A percentile compares a stretch with the other conserved stretches of the same genome.
Conservation (phyloP, 768 basidiomycete species). For the Calocybe cyanea region DNA sequence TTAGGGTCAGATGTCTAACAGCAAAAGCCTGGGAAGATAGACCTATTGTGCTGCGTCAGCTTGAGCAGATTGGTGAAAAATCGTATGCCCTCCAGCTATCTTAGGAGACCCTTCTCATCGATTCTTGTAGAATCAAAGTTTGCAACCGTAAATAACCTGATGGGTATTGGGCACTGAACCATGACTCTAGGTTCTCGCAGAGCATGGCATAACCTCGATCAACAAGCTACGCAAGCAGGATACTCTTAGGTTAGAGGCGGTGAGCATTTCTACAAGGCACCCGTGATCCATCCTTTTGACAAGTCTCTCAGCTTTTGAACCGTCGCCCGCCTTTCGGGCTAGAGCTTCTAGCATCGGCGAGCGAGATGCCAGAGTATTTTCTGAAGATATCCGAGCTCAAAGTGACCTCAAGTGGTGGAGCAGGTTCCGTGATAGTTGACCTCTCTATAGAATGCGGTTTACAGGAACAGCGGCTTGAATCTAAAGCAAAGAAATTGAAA, state of each 20-base stretch:
- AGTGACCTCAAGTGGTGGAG: conserved; percentile 40
- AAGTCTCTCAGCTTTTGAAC: conserved; percentile 55
- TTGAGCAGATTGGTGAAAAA: conserved; percentile 90
- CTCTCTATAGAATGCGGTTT: conserved; percentile 59
- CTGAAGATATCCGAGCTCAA: conserved; percentile 47
- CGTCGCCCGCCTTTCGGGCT: conserved; percentile 72
- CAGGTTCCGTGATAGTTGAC: conserved; percentile 52
- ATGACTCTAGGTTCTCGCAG: conserved; percentile 60
- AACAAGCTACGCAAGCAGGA: conserved; percentile 50
- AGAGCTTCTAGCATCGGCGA: conserved; percentile 56
- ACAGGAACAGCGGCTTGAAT: conserved; percentile 19
- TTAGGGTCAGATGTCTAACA: conserved; percentile 68
- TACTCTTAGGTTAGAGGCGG: conserved; percentile 61
- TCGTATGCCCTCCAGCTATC: conserved; percentile 46
- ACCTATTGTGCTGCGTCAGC: conserved; percentile 78
- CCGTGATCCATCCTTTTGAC: neutral
- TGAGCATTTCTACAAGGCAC: conserved; percentile 22
- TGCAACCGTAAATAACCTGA: neutral
- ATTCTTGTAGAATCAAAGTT: conserved; percentile 12
- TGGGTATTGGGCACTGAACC: neutral
- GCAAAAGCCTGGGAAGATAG: conserved; percentile 93
- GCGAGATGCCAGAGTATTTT: conserved; percentile 64
- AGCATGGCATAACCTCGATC: conserved; percentile 68
- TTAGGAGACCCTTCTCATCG: neutral
- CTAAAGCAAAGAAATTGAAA: conserved; percentile 39